Conservation (phyloP, 257 asterid species). For the Gentiana straminea region DNA sequence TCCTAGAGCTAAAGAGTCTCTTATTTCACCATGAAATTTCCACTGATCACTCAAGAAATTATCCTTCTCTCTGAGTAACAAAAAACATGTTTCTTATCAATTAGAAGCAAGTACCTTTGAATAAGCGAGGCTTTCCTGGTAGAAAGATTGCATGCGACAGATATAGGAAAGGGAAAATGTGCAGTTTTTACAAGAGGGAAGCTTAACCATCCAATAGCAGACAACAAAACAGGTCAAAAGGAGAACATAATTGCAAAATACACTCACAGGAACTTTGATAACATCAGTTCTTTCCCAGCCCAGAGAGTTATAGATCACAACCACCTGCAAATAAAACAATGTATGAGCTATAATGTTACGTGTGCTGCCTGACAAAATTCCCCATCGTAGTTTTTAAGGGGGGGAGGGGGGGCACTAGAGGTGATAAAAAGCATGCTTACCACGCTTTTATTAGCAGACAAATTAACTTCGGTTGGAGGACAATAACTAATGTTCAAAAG, state of each 20-base stretch:
- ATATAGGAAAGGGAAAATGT: neutral
- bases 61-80: too few species aligned
- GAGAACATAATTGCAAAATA: slow-evolving; percentile 6
- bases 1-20: too few species aligned
- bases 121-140: too few species aligned
- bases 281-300: slow-evolving; percentile 72
- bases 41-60: too few species aligned
- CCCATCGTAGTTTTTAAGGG: neutral
- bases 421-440: slow-evolving; percentile 20
- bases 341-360: neutral
- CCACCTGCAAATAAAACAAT: slow-evolving; percentile 27
- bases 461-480: slow-evolving; percentile 57
- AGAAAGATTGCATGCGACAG: too few species aligned
- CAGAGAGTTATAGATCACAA: slow-evolving; percentile 62
- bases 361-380: neutral
- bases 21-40: too few species aligned
- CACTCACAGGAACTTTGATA: slow-evolving; percentile 69
- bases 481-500: slow-evolving; percentile 70
- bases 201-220: neutral
- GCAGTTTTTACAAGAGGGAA: neutral
- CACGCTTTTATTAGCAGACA: slow-evolving; percentile 44
- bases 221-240: neutral
- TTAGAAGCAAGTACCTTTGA: neutral
- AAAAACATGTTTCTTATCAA: neutral
- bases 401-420: neutral